These are phyloP conservation scores for Viola odorata DNA, from an alignment of 345 rosid genomes.

Conservation along the genomic window DNA sequence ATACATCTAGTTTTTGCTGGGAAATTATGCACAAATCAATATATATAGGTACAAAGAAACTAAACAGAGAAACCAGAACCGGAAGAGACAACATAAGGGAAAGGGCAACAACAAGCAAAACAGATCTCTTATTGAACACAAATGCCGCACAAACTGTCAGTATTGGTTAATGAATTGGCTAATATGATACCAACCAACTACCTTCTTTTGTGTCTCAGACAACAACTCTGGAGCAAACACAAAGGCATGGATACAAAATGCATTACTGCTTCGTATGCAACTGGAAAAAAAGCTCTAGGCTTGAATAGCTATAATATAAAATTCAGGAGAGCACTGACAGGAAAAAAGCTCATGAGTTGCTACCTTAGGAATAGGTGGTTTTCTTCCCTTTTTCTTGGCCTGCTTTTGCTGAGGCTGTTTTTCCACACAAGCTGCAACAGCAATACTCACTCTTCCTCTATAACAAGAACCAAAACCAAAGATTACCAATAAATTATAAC, in stretches of 20 bases:
- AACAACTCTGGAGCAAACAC: neutral
- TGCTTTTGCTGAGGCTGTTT: conserved; percentile 44
- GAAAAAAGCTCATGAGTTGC: neutral
- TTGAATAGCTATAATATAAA: neutral
- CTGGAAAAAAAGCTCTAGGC: neutral
- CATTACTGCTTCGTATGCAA: neutral
- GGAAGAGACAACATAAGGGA: too few relatives aligned
- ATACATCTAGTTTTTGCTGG: too few relatives aligned
- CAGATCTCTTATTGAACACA: too few relatives aligned
- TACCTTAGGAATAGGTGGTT: conserved; percentile 72
- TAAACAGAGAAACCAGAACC: too few relatives aligned
- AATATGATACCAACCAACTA: too few relatives aligned
- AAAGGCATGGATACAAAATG: neutral
- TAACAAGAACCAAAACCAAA: conserved; percentile 20
- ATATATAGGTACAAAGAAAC: too few relatives aligned
- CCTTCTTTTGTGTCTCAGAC: neutral
- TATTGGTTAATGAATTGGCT: too few relatives aligned
- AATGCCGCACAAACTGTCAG: too few relatives aligned
- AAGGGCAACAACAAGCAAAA: too few relatives aligned
- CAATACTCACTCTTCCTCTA: conserved; percentile 88
- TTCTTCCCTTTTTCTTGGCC: conserved; percentile 48
- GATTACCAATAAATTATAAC: neutral
- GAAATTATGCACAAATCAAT: too few relatives aligned
- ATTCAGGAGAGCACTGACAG: neutral
- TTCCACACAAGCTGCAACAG: conserved; percentile 45